Conservation (phyloP, 1,284 basidiomycete species). For the Lignosus rhinocerotis region DNA sequence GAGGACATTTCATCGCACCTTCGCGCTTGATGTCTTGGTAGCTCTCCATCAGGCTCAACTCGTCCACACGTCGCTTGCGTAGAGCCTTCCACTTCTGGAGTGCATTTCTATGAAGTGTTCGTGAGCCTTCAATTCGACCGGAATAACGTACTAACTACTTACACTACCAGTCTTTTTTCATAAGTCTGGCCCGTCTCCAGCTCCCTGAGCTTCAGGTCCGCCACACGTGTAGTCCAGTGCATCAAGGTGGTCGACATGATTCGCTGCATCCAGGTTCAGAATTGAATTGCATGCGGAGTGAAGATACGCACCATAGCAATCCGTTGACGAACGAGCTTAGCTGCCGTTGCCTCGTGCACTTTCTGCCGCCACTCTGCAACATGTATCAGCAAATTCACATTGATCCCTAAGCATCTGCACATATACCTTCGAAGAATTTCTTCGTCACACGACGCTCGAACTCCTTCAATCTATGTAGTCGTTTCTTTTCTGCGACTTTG, state of each 20-base stretch:
- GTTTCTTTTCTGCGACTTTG: slow-evolving; percentile 48
- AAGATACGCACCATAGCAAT: slow-evolving; percentile 42
- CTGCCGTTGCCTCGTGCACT: slow-evolving; percentile 36
- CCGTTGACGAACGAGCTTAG: slow-evolving; percentile 39
- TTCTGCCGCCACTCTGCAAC: slow-evolving; percentile 50
- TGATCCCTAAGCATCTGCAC: neutral
- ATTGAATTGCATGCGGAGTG: too few species aligned
- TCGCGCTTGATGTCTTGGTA: slow-evolving; percentile 76
- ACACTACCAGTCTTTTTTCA: slow-evolving; percentile 50
- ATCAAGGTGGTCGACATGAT: slow-evolving; percentile 47
- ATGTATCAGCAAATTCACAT: slow-evolving; percentile 9
- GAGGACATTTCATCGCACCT: slow-evolving; percentile 42
- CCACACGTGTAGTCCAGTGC: slow-evolving; percentile 71
- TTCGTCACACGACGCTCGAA: slow-evolving; percentile 42
- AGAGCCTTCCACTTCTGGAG: slow-evolving; percentile 70
- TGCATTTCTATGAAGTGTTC: slow-evolving; percentile 26
- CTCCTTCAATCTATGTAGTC: slow-evolving; percentile 47
- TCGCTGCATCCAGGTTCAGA: slow-evolving; percentile 43
- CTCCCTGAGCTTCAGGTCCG: slow-evolving; percentile 71
- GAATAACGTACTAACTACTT: slow-evolving; percentile 23
- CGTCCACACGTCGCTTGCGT: slow-evolving; percentile 63
- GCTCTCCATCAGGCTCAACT: slow-evolving; percentile 76
- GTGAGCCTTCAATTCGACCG: neutral
- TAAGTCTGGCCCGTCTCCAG: slow-evolving; percentile 56
- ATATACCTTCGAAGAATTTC: slow-evolving; percentile 50